phyloP scores from a whole-genome alignment of 192 early-diverging fungal genomes.

The Gonapodya prolifera region DNA sequence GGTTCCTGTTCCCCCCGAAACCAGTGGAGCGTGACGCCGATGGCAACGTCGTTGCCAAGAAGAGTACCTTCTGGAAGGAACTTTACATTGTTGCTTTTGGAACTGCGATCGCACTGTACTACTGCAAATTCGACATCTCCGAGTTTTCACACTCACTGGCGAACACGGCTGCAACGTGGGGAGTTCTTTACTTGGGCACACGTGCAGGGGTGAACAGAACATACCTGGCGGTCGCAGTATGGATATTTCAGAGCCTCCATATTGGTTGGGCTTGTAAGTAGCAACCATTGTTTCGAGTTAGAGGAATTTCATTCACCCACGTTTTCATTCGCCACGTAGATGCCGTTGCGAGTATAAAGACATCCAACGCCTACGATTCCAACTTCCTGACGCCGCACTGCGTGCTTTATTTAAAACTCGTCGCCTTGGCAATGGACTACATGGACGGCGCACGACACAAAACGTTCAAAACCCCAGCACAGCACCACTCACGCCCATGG shows the following conservation, averaged over 20 bases:
- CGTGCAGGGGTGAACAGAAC: not conserved
- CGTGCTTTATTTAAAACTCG: conserved; percentile 44
- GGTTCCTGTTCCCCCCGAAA: not conserved
- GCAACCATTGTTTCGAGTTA: no score
- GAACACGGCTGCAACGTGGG: not conserved
- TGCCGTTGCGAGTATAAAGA: not conserved
- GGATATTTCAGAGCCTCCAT: not conserved
- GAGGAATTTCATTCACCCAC: no score
- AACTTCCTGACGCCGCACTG: conserved; percentile 52
- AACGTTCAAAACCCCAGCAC: not conserved
- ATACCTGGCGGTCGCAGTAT: not conserved
- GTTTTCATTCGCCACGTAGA: no score
- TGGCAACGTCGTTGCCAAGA: not conserved
- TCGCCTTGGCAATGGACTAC: conserved; percentile 47
- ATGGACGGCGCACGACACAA: conserved; percentile 27
- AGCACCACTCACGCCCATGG: not conserved
- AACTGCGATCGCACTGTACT: not conserved
- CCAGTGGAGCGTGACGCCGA: not conserved
- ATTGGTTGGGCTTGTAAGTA: not conserved
- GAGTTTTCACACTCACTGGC: not conserved
- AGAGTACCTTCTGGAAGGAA: not conserved
- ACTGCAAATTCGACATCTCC: not conserved
- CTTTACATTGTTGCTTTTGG: not conserved
- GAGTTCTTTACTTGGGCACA: not conserved
- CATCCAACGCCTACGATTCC: conserved; percentile 28